Conservation (phyloP, 2,329 filamentous ascomycete species). For the Hymenoscyphus occultus region DNA sequence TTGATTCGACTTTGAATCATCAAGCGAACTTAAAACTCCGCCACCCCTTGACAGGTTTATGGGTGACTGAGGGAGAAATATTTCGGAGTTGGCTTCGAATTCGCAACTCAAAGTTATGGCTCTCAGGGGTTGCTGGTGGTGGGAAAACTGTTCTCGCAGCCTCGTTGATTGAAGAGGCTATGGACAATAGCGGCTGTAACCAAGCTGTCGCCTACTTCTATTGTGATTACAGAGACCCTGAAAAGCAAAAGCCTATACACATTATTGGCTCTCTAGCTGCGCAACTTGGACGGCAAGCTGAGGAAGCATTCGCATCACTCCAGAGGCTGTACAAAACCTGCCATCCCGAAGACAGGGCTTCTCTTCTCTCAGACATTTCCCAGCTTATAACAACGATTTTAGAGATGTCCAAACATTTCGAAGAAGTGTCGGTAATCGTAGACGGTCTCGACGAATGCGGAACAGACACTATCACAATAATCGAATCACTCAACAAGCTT, state of each 20-base stretch:
- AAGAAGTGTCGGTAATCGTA: slow-evolving; percentile 9
- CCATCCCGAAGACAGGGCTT: not conserved
- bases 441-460: slow-evolving; percentile 14
- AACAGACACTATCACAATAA: not conserved
- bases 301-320: not conserved
- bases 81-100: slow-evolving; percentile 18
- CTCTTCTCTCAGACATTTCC: not conserved
- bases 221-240: slow-evolving; percentile 30
- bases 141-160: slow-evolving; percentile 24
- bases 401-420: not conserved
- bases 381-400: not conserved
- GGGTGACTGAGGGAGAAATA: slow-evolving; percentile 31
- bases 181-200: slow-evolving; percentile 1
- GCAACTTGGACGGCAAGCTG: slow-evolving; percentile 8
- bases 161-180: slow-evolving; percentile 14
- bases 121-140: slow-evolving; percentile 22
- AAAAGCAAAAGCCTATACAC: slow-evolving; percentile 21
- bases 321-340: not conserved
- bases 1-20: not conserved
- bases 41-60: slow-evolving; percentile 27
- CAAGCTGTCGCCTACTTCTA: slow-evolving; percentile 26
- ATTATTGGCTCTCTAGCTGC: slow-evolving; percentile 20
- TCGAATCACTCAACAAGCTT: slow-evolving; percentile 5
- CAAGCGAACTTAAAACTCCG: not conserved
- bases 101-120: slow-evolving; percentile 16